Base-by-base conservation (phyloP, 148 eudicot species). In the Beta vulgaris region DNA sequence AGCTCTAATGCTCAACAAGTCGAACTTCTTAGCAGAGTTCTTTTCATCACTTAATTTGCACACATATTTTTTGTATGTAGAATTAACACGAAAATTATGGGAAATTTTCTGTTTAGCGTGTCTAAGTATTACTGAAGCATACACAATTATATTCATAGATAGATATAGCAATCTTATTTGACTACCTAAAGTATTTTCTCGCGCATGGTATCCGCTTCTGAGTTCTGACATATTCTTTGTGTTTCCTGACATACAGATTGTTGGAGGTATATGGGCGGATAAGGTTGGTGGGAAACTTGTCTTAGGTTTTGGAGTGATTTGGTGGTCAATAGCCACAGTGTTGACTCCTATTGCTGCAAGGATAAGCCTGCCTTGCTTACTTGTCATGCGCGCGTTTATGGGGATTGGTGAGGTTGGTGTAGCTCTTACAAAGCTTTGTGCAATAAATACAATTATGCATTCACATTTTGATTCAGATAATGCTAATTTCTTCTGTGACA, bases 231-330 rank as follows among this genome's bases (percentile, higher is more conserved):
- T 16, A 11, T 66, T 48, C 46, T 61, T 78, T 14, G 34, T 34
- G 23, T 73, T 77, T 73, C 75, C 65, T 76, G 81, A 53, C 29
- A n/a, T 73, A 73, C 77, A 92, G 98, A 92, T 95, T 81, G 81
- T 84, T 72, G 98, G 97, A 79, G 98, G 98, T 44, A 95, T 95
- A 83, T 92, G 97, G 98, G 97, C 97, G 36, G 98, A 95, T 85
- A 95, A 84, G 87, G 78, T 95, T 63, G 98, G 98, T 49, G 98
- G 98, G 37, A 95, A 95, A 76, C 77, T 72, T 43, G 98, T 95
- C 11, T 83, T 95, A 83, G 98, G 98, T 73, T 95, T 95, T 82
- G 98, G 98, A 78, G 98, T 95, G 79, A 66, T 95, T 73, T 94
- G 98, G 98, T 95, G 98, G 97, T 92, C 97, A 26, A 48, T 95